These are phyloP conservation scores for Taxillus chinensis DNA, from an alignment of 164 flowering plant species.

Conservation along the genomic window DNA sequence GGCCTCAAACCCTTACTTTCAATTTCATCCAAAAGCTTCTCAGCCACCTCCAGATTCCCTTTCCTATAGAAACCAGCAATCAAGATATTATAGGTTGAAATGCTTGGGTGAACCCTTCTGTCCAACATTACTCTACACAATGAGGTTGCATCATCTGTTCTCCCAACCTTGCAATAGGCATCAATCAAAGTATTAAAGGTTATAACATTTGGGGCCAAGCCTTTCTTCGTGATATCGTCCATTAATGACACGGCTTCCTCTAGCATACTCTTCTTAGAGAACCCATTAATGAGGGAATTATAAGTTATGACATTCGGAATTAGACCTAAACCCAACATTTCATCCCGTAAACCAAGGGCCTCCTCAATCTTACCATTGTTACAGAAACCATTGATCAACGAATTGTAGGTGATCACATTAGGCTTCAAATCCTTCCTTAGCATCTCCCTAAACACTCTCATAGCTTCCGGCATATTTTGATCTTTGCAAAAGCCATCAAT, in stretches of 20 bases:
- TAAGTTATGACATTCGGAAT: slow-evolving; percentile 41
- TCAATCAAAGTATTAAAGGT: slow-evolving; percentile 48
- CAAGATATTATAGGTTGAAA: slow-evolving; percentile 50
- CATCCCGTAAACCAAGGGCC: slow-evolving; percentile 29
- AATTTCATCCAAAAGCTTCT: slow-evolving; percentile 30
- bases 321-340: slow-evolving; percentile 33
- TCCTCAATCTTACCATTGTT: slow-evolving; percentile 30
- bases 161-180: slow-evolving; percentile 41
- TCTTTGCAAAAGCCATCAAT: slow-evolving; percentile 63
- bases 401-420: slow-evolving; percentile 36
- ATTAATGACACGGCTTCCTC: slow-evolving; percentile 37
- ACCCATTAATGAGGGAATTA: slow-evolving; percentile 43
- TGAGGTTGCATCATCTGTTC: slow-evolving; percentile 33
- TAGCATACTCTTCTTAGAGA: slow-evolving; percentile 32
- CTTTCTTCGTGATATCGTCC: slow-evolving; percentile 22
- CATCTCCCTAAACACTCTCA: slow-evolving; percentile 46
- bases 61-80: slow-evolving; percentile 34
- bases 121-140: slow-evolving; percentile 27
- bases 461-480: slow-evolving; percentile 32
- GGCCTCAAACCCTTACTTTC: slow-evolving; percentile 23
- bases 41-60: slow-evolving; percentile 24
- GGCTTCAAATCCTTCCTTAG: slow-evolving; percentile 33
- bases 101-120: slow-evolving; percentile 23
- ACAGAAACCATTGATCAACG: slow-evolving; percentile 48
- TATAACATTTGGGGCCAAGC: slow-evolving; percentile 24